phyloP scores from a whole-genome alignment of 2,329 filamentous ascomycete species.

The Clarireedia hainanense region DNA sequence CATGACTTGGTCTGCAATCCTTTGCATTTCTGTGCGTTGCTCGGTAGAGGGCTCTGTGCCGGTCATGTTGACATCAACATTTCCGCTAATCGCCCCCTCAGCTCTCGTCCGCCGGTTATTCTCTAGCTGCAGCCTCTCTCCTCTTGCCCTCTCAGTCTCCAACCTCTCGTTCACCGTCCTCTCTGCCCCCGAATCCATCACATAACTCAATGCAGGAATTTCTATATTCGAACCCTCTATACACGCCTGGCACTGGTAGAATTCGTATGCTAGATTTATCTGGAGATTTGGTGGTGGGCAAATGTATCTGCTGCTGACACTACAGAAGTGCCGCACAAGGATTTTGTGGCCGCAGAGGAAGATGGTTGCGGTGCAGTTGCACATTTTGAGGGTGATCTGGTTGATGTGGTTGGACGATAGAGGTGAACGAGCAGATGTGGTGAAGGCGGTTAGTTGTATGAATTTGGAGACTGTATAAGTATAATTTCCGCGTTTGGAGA shows the following conservation, averaged over 20 bases:
- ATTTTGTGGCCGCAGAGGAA: neutral
- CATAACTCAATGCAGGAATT: neutral
- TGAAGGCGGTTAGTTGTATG: neutral
- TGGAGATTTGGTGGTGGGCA: neutral
- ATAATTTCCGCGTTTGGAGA: too few species aligned
- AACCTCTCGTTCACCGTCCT: neutral
- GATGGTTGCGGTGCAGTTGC: neutral
- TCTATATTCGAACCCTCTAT: neutral
- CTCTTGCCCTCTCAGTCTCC: neutral
- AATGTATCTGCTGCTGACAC: neutral
- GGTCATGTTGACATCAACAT: too few species aligned
- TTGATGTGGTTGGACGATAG: neutral
- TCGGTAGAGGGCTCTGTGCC: too few species aligned
- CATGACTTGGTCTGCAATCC: too few species aligned
- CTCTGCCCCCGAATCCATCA: neutral
- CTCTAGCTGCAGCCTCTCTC: neutral
- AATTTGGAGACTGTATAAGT: neutral
- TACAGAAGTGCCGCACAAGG: neutral
- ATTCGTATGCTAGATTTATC: neutral
- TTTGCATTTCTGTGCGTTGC: too few species aligned
- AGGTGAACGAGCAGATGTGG: neutral
- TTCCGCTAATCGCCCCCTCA: too few species aligned
- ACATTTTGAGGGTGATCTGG: neutral
- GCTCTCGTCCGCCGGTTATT: too few species aligned
- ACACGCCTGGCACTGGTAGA: neutral